Conservation (phyloP, 2,329 filamentous ascomycete species). For the Anthostomella pinea region DNA sequence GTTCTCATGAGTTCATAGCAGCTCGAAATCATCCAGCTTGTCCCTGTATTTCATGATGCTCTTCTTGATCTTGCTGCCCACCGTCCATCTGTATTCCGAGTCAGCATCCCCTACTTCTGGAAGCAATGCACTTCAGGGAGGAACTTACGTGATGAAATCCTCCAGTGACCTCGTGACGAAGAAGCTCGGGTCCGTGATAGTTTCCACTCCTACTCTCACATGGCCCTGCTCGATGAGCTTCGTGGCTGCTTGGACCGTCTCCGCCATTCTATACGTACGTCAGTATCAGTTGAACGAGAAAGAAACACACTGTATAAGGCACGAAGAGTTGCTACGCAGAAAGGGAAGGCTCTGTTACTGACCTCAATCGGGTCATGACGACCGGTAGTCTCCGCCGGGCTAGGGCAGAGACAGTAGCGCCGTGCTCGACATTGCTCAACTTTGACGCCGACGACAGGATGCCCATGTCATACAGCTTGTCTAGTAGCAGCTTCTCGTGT, state of each 20-base stretch:
- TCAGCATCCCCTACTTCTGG: too few species aligned
- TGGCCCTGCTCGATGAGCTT: conserved; percentile 94
- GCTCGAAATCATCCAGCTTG: conserved; percentile 92
- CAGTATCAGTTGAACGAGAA: too few species aligned
- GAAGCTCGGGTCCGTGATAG: conserved; percentile 85
- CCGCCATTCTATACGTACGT: conserved; percentile 62
- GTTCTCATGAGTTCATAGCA: conserved; percentile 53
- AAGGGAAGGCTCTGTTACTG: not conserved
- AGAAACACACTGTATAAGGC: too few species aligned
- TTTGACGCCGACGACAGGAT: conserved; percentile 74
- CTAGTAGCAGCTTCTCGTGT: conserved; percentile 81
- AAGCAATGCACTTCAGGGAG: too few species aligned
- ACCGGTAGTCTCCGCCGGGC: conserved; percentile 81
- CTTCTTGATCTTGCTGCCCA: conserved; percentile 94
- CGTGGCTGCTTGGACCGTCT: conserved; percentile 79
- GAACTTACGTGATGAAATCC: conserved; percentile 92
- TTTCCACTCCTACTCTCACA: conserved; percentile 85
- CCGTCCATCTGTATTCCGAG: too few species aligned
- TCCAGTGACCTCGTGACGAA: conserved; percentile 87
- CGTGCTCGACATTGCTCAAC: conserved; percentile 81
- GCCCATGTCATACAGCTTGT: conserved; percentile 93
- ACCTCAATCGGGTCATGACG: conserved; percentile 78
- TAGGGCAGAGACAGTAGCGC: conserved; percentile 85
- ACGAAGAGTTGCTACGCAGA: too few species aligned
- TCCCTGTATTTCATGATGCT: conserved; percentile 94